Evolutionary conservation across 2,329 filamentous ascomycete genomes (phyloP).

Genomic region (Neopestalotiopsis sp.): DNA sequence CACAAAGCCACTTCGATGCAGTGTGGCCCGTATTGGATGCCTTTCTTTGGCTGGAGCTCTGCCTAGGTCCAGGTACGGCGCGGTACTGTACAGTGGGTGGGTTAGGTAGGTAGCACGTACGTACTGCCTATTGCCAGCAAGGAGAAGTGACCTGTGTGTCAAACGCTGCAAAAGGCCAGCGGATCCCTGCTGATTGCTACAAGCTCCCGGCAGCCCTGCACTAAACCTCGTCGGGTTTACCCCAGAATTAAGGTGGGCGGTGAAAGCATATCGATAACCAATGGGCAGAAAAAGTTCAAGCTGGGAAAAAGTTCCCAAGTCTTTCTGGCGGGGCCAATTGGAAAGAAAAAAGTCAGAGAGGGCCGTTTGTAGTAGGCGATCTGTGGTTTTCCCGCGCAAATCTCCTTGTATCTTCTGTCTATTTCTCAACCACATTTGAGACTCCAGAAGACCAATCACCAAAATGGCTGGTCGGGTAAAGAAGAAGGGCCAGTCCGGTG

Average conservation of each 20-base stretch:
- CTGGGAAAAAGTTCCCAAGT: slow-evolving; percentile 31
- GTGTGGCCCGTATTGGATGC: neutral
- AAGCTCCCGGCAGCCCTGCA: neutral
- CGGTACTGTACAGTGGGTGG: neutral
- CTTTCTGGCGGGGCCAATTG: slow-evolving; percentile 14
- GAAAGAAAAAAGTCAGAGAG: slow-evolving; percentile 5
- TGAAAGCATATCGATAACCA: slow-evolving; percentile 13
- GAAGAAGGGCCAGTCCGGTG: slow-evolving; percentile 91
- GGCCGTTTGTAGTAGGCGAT: neutral
- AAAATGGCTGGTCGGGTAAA: slow-evolving; percentile 75
- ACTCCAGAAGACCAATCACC: slow-evolving; percentile 3
- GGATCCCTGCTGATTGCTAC: neutral
- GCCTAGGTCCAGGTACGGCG: neutral
- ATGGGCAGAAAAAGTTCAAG: slow-evolving; percentile 16
- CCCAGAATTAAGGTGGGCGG: slow-evolving; percentile 12
- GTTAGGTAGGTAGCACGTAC: neutral
- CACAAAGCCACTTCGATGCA: neutral
- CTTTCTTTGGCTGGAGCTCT: neutral
- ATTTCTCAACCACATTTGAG: neutral
- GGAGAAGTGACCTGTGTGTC: neutral
- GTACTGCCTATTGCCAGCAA: neutral
- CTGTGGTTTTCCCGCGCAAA: neutral
- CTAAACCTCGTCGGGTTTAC: slow-evolving; percentile 14
- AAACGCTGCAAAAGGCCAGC: neutral
- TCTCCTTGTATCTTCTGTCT: neutral